Percentiles rank a stretch among this genome's conserved stretches.
phyloP scores from a whole-genome alignment of 2,329 filamentous ascomycete genomes.

The Mollisiaceae sp. region DNA sequence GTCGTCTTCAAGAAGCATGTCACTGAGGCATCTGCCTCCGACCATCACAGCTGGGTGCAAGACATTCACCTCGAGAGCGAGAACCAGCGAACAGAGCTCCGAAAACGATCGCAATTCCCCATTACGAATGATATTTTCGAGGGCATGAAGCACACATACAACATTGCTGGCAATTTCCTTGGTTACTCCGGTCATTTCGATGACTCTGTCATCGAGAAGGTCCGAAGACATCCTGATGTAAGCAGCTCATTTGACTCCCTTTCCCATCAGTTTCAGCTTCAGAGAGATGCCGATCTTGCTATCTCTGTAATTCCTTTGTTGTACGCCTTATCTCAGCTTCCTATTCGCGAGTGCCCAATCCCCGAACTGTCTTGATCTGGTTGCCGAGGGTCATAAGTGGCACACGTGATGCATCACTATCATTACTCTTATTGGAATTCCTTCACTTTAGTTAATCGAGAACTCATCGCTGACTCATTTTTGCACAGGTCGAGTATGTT shows the following conservation, averaged over 20 bases:
- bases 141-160: constrained; percentile 95
- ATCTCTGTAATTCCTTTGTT: background rate
- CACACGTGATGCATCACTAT: constrained; percentile 35
- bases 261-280: constrained; percentile 13
- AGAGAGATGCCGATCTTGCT: background rate
- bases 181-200: constrained; percentile 98
- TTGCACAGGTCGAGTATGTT: constrained; percentile 85
- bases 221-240: constrained; percentile 95
- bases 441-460: constrained; percentile 3
- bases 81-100: constrained; percentile 79
- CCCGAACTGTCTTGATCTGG: constrained; percentile 2
- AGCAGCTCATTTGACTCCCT: constrained; percentile 53
- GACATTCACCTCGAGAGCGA: constrained; percentile 76
- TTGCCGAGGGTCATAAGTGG: constrained; percentile 18
- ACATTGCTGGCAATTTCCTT: constrained; percentile 81
- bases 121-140: constrained; percentile 72
- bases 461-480: constrained; percentile 31
- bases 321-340: background rate
- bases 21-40: constrained; percentile 67
- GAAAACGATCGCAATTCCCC: constrained; percentile 82
- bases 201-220: constrained; percentile 88
- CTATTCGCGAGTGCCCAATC: background rate
- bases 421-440: background rate
- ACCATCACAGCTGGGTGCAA: constrained; percentile 93
- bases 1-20: constrained; percentile 99